Percentiles rank a stretch among this genome's conserved stretches.
These are phyloP conservation scores for Balamuthia mandrillaris DNA, from an alignment of 208 protist species.

Conservation along the genomic window DNA sequence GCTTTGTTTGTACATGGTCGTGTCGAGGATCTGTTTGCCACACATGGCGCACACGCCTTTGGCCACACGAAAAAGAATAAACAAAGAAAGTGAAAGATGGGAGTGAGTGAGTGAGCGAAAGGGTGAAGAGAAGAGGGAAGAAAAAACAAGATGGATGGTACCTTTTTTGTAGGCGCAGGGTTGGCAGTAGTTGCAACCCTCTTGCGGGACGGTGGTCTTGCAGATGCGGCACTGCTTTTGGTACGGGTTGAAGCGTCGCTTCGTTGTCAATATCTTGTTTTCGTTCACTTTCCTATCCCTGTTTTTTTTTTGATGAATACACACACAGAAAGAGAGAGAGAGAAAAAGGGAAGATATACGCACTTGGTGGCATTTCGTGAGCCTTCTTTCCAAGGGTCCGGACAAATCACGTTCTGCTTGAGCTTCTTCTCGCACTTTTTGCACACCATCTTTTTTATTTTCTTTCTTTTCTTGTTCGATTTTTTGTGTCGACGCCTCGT, in stretches of 20 bases:
- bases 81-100: neutral
- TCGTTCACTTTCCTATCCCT: neutral
- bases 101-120: neutral
- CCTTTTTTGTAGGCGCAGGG: constrained; percentile 35
- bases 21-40: constrained; percentile 34
- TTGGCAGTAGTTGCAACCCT: constrained; percentile 20
- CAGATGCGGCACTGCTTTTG: constrained; percentile 20
- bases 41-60: constrained; percentile 27
- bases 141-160: neutral
- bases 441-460: too few species aligned
- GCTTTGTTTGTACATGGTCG: constrained; percentile 9
- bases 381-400: constrained; percentile 23
- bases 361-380: constrained; percentile 5
- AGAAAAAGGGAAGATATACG: too few species aligned
- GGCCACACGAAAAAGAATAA: neutral
- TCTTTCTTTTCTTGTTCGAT: too few species aligned
- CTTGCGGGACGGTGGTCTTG: constrained; percentile 9
- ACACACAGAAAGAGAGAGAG: too few species aligned
- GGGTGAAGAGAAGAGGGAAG: neutral
- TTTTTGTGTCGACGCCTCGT: too few species aligned
- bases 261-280: constrained; percentile 18
- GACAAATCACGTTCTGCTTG: constrained; percentile 22
- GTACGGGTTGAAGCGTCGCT: constrained; percentile 14
- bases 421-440: too few species aligned
- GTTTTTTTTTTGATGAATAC: too few species aligned